Percentiles rank a stretch among this genome's conserved stretches.
These are phyloP conservation scores for Mikania micrantha DNA, from an alignment of 129 eudicot genomes.

Conservation along the genomic window DNA sequence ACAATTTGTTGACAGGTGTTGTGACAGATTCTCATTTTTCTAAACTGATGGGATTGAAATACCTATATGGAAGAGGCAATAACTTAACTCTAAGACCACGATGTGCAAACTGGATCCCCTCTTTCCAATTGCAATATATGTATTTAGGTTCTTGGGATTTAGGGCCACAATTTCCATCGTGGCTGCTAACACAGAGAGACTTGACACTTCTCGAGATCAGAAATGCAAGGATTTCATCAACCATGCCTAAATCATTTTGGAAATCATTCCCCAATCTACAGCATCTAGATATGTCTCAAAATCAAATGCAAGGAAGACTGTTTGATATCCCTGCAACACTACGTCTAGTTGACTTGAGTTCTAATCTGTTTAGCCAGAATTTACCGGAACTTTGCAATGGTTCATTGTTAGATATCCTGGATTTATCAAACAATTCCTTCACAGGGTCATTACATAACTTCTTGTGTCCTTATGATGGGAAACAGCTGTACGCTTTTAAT, in stretches of 20 bases:
- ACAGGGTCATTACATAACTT: constrained; percentile 20
- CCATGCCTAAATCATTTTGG: constrained; percentile 21
- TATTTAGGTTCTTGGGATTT: constrained; percentile 2
- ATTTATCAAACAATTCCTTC: constrained; percentile 34
- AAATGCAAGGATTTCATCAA: constrained; percentile 6
- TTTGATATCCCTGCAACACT: background rate
- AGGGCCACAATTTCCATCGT: constrained; percentile 18
- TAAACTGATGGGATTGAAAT: background rate
- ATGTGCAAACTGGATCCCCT: constrained; percentile 1
- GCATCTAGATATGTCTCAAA: constrained; percentile 25
- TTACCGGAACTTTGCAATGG: constrained; percentile 9
- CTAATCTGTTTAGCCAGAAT: constrained; percentile 28
- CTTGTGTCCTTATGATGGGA: constrained; percentile 9
- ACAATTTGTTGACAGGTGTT: constrained; percentile 2
- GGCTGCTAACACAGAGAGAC: constrained; percentile 15
- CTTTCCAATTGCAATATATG: background rate
- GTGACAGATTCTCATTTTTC: constrained; percentile 22
- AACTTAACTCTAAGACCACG: constrained; percentile 1
- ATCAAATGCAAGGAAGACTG: constrained; percentile 27
- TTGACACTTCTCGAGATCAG: constrained; percentile 1
- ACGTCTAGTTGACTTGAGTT: background rate
- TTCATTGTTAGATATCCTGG: background rate
- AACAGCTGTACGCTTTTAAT: background rate
- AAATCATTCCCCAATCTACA: background rate
- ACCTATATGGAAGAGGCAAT: constrained; percentile 11